Percentiles rank a stretch among this genome's conserved stretches.
These are phyloP conservation scores for Aegilops speltoides DNA, from an alignment of 176 grass and related monocot genomes.

Conservation along the genomic window DNA sequence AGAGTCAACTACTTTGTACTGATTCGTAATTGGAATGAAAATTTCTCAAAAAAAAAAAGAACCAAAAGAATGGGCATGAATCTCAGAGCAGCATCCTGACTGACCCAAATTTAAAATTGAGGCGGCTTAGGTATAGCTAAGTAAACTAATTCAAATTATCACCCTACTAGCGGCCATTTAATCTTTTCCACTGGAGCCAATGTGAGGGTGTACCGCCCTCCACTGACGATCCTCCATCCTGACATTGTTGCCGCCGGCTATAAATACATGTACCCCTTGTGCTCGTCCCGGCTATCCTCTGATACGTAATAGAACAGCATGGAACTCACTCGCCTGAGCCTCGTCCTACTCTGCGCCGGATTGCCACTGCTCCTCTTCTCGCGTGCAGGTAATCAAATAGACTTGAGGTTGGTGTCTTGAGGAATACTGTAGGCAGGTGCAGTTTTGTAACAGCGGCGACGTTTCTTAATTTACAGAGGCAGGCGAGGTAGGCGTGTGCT, in stretches of 20 bases:
- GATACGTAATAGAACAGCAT: neutral
- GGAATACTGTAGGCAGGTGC: neutral
- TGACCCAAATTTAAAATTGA: too few relatives aligned
- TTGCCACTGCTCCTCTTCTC: neutral
- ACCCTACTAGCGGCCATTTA: too few relatives aligned
- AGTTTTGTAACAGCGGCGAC: neutral
- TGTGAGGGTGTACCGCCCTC: too few relatives aligned
- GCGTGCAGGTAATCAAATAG: neutral
- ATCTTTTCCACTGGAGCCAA: too few relatives aligned
- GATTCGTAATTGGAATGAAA: too few relatives aligned
- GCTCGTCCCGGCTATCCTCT: neutral
- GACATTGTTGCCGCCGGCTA: neutral
- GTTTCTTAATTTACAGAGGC: constrained; percentile 18
- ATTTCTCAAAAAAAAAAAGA: too few relatives aligned
- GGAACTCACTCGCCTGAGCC: neutral
- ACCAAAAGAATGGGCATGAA: too few relatives aligned
- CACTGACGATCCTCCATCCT: too few relatives aligned
- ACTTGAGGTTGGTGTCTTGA: neutral
- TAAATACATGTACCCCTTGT: neutral
- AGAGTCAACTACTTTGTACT: too few relatives aligned
- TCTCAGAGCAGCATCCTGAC: too few relatives aligned
- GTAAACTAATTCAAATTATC: too few relatives aligned
- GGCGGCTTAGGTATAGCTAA: too few relatives aligned
- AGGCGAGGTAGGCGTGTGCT: constrained; percentile 63
- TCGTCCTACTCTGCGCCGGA: neutral